Conservation (phyloP, 345 rosid genomes). For the Erysimum cheiranthoides region DNA sequence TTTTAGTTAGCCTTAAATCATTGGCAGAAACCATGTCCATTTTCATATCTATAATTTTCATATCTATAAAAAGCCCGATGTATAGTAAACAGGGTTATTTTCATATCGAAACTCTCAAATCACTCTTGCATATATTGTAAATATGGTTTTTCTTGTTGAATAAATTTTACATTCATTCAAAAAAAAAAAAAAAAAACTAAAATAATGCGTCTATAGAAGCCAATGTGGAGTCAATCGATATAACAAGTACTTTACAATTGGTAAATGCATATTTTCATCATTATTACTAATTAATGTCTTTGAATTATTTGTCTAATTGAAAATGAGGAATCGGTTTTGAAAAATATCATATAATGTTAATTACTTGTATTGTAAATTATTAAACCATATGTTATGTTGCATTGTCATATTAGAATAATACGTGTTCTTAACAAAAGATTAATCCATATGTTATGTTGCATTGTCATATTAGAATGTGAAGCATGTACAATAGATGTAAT, state of each 20-base stretch:
- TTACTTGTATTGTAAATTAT: background rate
- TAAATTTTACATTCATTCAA: no score
- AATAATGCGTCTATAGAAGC: background rate
- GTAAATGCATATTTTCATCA: slow-evolving; percentile 1
- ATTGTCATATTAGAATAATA: background rate
- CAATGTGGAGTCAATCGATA: background rate
- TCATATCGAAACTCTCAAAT: no score
- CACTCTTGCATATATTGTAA: no score
- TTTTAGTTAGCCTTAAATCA: background rate
- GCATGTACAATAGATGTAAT: no score
- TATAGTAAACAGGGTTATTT: slow-evolving; percentile 4
- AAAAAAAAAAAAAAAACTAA: no score
- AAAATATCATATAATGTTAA: background rate
- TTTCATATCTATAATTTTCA: background rate
- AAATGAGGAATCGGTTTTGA: background rate
- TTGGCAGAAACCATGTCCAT: background rate
- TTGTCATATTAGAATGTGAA: no score
- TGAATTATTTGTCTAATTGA: background rate
- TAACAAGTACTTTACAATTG: background rate
- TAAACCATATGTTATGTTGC: no score
- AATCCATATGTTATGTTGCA: no score
- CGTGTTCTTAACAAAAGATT: background rate
- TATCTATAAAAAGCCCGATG: background rate
- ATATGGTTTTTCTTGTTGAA: no score
- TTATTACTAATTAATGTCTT: slow-evolving; percentile 4